Percentiles rank a stretch among this genome's conserved stretches.
Conservation (phyloP, 768 basidiomycete genomes). For the Serendipita sp. region DNA sequence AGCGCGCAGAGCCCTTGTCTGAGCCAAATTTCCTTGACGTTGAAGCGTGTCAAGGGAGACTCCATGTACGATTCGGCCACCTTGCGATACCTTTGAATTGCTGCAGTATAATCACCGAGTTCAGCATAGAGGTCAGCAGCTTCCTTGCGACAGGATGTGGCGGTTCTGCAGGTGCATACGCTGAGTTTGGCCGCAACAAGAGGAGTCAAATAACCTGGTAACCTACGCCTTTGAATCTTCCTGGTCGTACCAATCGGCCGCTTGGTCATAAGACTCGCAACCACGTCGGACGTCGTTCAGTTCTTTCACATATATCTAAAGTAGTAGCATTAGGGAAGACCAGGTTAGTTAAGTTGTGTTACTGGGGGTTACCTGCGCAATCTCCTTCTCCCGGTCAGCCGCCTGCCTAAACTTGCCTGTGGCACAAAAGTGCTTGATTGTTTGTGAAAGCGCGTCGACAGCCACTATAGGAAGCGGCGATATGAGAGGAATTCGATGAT, state of each 20-base stretch:
- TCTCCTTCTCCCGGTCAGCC: slow-evolving; percentile 95
- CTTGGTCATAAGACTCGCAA: slow-evolving; percentile 78
- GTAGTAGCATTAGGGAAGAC: neutral
- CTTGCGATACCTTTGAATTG: slow-evolving; percentile 77
- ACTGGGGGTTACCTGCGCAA: slow-evolving; percentile 42
- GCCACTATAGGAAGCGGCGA: slow-evolving; percentile 43
- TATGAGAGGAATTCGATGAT: slow-evolving; percentile 11
- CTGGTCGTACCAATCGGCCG: slow-evolving; percentile 94
- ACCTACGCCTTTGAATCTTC: slow-evolving; percentile 92
- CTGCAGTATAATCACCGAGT: slow-evolving; percentile 65
- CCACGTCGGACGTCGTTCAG: slow-evolving; percentile 63
- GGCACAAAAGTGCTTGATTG: slow-evolving; percentile 66
- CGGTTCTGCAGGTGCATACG: slow-evolving; percentile 41
- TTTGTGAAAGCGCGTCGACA: slow-evolving; percentile 68
- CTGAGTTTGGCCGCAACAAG: neutral
- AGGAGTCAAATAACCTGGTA: neutral
- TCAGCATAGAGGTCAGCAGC: slow-evolving; percentile 91
- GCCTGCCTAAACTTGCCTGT: slow-evolving; percentile 90
- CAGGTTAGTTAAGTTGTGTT: neutral
- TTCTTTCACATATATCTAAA: slow-evolving; percentile 63
- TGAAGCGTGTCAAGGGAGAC: slow-evolving; percentile 86
- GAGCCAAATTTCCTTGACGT: slow-evolving; percentile 96
- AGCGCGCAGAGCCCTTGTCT: slow-evolving; percentile 72
- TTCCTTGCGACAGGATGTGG: slow-evolving; percentile 89
- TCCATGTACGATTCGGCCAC: slow-evolving; percentile 72